A percentile compares a stretch with the other conserved stretches of the same genome.
phyloP scores from a whole-genome alignment of 176 grass and related monocot species.

The Hordeum marinum region DNA sequence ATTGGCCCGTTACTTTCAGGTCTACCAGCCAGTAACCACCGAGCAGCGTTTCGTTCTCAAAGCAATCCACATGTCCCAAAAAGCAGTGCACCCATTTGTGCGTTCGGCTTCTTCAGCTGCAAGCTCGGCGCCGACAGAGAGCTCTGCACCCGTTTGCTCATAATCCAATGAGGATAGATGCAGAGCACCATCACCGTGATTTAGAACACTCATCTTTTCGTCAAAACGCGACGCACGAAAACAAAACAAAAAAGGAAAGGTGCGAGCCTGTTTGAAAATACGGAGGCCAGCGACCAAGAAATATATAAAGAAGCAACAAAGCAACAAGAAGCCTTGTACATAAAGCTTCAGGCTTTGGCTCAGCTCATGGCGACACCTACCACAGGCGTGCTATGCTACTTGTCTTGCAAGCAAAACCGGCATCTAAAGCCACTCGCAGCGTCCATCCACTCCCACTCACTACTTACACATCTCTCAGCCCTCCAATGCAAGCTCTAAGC shows the following conservation, averaged over 20 bases:
- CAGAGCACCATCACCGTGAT: conserved; percentile 44
- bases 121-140: conserved; percentile 20
- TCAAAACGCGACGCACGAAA: background rate
- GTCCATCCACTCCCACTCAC: conserved; percentile 46
- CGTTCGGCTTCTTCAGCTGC: conserved; percentile 41
- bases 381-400: conserved; percentile 63
- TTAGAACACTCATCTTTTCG: conserved; percentile 40
- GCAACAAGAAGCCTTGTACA: conserved; percentile 37
- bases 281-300: conserved; percentile 6
- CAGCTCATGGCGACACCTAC: conserved; percentile 65
- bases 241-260: background rate
- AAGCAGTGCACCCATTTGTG: conserved; percentile 20
- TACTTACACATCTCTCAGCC: conserved; percentile 30
- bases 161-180: conserved; percentile 61
- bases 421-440: conserved; percentile 71
- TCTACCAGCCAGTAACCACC: conserved; percentile 22
- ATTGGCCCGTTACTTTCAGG: conserved; percentile 30
- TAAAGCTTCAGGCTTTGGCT: conserved; percentile 58
- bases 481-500: conserved; percentile 30
- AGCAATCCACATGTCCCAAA: conserved; percentile 29
- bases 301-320: conserved; percentile 8
- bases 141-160: too few relatives aligned
- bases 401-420: conserved; percentile 97
- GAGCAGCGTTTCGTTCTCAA: conserved; percentile 33
- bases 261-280: background rate